Evolutionary conservation across 2,329 filamentous ascomycete species (phyloP).

Genomic region (Herpotrichia juniperi): DNA sequence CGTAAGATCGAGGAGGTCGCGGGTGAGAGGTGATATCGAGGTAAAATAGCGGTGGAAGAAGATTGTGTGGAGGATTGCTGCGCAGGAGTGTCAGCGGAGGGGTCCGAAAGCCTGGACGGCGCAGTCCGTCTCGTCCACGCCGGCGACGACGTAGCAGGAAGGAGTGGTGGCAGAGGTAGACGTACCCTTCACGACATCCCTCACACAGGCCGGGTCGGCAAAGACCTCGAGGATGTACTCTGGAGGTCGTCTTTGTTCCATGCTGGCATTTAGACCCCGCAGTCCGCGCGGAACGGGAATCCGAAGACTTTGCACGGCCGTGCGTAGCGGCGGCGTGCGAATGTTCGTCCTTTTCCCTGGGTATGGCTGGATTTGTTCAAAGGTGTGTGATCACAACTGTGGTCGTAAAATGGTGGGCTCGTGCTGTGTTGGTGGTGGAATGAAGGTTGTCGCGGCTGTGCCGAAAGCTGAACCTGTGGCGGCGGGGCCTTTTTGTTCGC

Average conservation of each 20-base stretch:
- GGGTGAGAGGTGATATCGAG: constrained; percentile 77
- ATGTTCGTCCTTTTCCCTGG: no score
- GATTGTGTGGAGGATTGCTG: constrained; percentile 92
- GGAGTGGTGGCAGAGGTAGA: constrained; percentile 23
- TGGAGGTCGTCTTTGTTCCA: constrained; percentile 72
- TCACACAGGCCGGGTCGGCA: constrained; percentile 85
- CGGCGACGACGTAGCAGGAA: background rate
- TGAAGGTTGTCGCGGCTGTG: background rate
- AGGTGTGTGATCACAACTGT: no score
- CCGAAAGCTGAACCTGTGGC: constrained; percentile 19
- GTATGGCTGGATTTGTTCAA: no score
- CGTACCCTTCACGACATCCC: constrained; percentile 89
- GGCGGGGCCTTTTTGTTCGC: constrained; percentile 14
- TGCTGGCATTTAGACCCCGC: constrained; percentile 40
- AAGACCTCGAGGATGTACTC: constrained; percentile 96
- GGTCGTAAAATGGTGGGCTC: no score
- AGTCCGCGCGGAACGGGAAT: background rate
- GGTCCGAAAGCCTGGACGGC: background rate
- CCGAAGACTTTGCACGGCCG: background rate
- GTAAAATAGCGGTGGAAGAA: constrained; percentile 99
- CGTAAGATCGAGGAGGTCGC: constrained; percentile 89
- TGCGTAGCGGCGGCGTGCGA: no score
- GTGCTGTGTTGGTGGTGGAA: background rate
- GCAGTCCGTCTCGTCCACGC: background rate
- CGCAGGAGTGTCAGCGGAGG: constrained; percentile 10